Evolutionary conservation across 2,329 filamentous ascomycete species (phyloP), one percentile per base, ranked within the genome.

Genomic region (Ilyonectria sp.): DNA sequence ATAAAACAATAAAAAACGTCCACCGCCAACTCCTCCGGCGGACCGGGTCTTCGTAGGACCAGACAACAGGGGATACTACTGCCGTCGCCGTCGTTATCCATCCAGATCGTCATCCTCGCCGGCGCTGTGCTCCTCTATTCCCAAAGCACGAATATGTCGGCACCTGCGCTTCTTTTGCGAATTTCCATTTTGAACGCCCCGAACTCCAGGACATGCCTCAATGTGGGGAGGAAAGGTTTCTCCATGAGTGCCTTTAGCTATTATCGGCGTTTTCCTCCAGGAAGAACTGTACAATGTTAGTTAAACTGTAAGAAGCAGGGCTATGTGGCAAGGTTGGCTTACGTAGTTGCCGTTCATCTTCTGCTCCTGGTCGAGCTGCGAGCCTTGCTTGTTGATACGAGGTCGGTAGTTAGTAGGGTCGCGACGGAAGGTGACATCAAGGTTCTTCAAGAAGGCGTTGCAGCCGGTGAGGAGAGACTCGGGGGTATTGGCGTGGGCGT

Each of bases 381-480:
- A 96, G 83, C 95, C 92, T 79, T 90, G 86, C 89, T 99, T 99
- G 90, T 99, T 99, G 87, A 99, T 99, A 84, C 97, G 94, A 70
- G 97, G 96, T 69, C 96, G 92, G 89, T 90, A 99, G 78, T 96
- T 97, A 84, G 92, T 94, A 70, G 97, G 96, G 79, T 99, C 96
- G 81, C 97, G 94, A 78, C 96, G 94, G 93, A 99, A 99, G 56
- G 96, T 98, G 76, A 99, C 96, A 77, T 99, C 94, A 70, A 99
- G 86, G 83, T 94, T 98, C 89, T 97, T 94, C 81, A 99, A 84
- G 89, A 99, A 99, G 68, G 87, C 89, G 87, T 99, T 99, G 90
- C 96, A 99, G 67, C 96, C 95, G 46, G 94, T 97, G 76, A 98
- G 89, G 60, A 99, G 89, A 49, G 93, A 97, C 85, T 99, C 94